Conservation (phyloP, 257 asterid species). For the Solanum clarkiae region DNA sequence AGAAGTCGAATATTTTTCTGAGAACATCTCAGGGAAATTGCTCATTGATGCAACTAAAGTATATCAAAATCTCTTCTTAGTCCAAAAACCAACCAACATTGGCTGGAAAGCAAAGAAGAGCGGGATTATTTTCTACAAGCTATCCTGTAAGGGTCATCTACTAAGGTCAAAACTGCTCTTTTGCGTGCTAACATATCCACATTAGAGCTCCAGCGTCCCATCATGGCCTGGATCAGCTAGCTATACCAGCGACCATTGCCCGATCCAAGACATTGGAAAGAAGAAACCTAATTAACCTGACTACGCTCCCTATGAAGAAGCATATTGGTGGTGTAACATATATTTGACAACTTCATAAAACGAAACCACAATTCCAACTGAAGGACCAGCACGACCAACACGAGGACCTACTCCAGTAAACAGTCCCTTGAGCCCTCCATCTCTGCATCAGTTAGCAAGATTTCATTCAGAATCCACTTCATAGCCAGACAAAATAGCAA, state of each 20-base stretch:
- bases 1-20: background rate
- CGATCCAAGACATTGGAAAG: background rate
- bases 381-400: constrained; percentile 95
- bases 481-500: background rate
- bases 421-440: constrained; percentile 80
- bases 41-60: background rate
- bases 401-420: constrained; percentile 98
- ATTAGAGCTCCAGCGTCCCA: background rate
- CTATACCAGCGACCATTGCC: background rate
- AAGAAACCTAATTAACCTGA: background rate
- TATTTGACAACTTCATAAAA: constrained; percentile 87
- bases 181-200: constrained; percentile 12
- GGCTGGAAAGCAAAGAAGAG: constrained; percentile 20
- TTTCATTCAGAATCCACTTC: background rate
- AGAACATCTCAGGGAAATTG: constrained; percentile 23
- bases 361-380: constrained; percentile 88
- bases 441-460: constrained; percentile 31
- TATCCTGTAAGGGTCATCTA: background rate
- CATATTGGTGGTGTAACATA: constrained; percentile 37
- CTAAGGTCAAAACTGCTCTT: constrained; percentile 20
- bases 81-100: constrained; percentile 3
- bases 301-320: background rate
- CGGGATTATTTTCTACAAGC: constrained; percentile 17
- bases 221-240: background rate
- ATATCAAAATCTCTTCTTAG: constrained; percentile 29